Base-by-base conservation (phyloP, 2,329 filamentous ascomycete species). In the Basipetospora sp. region DNA sequence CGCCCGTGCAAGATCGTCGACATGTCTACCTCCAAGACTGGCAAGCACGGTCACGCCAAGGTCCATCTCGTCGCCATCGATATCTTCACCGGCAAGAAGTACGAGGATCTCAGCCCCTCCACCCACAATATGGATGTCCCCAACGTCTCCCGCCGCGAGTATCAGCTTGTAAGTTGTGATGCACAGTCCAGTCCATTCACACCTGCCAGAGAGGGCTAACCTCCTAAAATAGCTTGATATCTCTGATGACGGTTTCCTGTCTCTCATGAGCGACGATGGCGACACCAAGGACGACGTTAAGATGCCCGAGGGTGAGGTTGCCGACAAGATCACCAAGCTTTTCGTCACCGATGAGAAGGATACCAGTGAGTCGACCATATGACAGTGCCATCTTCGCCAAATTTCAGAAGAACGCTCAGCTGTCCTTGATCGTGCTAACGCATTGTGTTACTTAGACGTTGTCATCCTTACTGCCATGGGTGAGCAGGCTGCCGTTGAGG, bases 31-130 rank as follows among this genome's bases (percentile, higher is more conserved):
- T 98, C 90, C 65, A 98, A 98, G 87, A 98, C 90, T 53, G 90
- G 90, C 70, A 98, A 98, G 85, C 90, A 98, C 82, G 90, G 90
- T 66, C 92, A 98, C 83, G 90, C 90, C 70, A 98, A 98, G 80
- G 90, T 98, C 64, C 88, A 98, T 71, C 71, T 98, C 55, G 81
- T 94, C 58, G 90, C 86, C 60, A 77, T 92, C 63, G 90, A 98
- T 65, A 96, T 98, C 73, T 98, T 98, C 80, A 98, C 87, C 50
- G 74, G 74, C 77, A 98, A 94, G 84, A 98, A 98, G 80, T 76
- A 94, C 51, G 90, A 98, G 74, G 92, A 98, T 71, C 78, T 98
- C 47, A 94, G 80, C 66, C 90, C 90, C 53, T 98, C 90, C 61
- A 98, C 90, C 73, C 77, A 81, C 73, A 81, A 92, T 76, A 92